Evolutionary conservation across 352 stramenopile species (phyloP).

Genomic region (Pythium vanterpoolii): DNA sequence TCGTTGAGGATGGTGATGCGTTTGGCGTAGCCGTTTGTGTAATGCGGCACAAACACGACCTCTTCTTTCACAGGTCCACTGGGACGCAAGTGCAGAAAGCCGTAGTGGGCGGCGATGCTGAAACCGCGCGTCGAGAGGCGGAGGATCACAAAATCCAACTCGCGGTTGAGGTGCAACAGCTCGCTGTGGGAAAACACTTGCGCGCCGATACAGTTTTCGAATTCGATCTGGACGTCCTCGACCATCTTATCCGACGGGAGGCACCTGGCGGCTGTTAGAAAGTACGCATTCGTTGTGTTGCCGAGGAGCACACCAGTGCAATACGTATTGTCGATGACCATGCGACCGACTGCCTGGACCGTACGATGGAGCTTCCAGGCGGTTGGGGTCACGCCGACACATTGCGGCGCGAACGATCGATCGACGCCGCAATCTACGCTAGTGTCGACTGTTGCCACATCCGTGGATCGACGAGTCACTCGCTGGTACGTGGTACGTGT

Average conservation of each 20-base stretch:
- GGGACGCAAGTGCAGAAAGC: conserved; percentile 1
- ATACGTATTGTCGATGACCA: not conserved
- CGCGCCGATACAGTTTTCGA: conserved; percentile 3
- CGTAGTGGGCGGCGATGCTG: conserved; percentile 1
- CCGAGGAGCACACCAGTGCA: conserved; percentile 8
- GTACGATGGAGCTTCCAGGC: conserved; percentile 6
- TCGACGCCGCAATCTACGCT: not conserved
- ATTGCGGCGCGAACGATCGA: conserved; percentile 5
- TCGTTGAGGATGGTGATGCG: conserved; percentile 8
- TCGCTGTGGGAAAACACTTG: not conserved
- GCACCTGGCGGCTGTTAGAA: conserved; percentile 10
- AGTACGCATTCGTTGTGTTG: not conserved
- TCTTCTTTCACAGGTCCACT: not conserved
- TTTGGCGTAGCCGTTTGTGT: not conserved
- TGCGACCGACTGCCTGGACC: conserved; percentile 2
- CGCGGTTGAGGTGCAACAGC: conserved; percentile 1
- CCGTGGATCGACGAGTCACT: not conserved
- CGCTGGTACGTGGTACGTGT: not conserved
- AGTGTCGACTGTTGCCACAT: not conserved
- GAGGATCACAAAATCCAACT: conserved; percentile 8
- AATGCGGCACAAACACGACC: conserved; percentile 1
- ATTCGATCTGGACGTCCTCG: not conserved
- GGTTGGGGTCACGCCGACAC: not conserved
- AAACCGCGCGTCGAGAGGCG: not conserved
- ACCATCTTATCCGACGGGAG: not conserved